phyloP scores from a whole-genome alignment of 2,329 filamentous ascomycete species.

The Xylaria sp. region DNA sequence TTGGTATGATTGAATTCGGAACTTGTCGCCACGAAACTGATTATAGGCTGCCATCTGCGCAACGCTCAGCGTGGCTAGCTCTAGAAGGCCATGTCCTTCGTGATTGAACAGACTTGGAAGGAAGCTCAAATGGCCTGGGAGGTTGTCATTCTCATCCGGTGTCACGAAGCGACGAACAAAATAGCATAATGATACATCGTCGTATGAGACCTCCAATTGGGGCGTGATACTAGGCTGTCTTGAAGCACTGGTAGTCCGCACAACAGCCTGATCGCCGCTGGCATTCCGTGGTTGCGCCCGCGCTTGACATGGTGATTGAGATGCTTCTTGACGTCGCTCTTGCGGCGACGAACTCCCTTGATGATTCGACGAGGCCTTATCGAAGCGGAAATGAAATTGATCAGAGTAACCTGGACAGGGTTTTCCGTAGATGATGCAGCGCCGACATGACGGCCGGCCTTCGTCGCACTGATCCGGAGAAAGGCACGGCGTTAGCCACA shows the following conservation, averaged over 20 bases:
- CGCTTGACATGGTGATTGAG: conserved; percentile 11
- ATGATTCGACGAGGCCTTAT: conserved; percentile 33
- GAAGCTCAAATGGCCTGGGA: conserved; percentile 37
- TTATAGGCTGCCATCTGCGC: conserved; percentile 40
- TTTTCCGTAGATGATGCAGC: conserved; percentile 36
- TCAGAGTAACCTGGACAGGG: conserved; percentile 39
- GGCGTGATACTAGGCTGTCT: conserved; percentile 16
- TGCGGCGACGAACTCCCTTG: conserved; percentile 15
- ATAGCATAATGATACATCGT: conserved; percentile 36
- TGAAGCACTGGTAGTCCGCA: neutral
- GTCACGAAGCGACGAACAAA: conserved; percentile 38
- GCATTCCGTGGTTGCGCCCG: conserved; percentile 7
- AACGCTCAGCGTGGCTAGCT: conserved; percentile 36
- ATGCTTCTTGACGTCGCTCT: conserved; percentile 1
- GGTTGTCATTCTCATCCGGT: conserved; percentile 33
- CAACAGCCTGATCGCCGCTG: neutral
- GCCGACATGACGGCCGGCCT: conserved; percentile 33
- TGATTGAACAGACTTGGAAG: conserved; percentile 36
- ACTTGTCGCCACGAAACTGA: conserved; percentile 35
- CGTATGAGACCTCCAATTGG: conserved; percentile 29
- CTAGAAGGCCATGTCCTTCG: conserved; percentile 30
- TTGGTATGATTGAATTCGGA: conserved; percentile 35
- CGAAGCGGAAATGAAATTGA: conserved; percentile 39
- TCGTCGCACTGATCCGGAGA: conserved; percentile 34
- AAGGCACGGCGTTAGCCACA: conserved; percentile 29